A percentile compares a stretch with the other conserved stretches of the same genome.
Evolutionary conservation across 1,139 yeast species (phyloP).

Genomic region (Kazachstania sp.): DNA sequence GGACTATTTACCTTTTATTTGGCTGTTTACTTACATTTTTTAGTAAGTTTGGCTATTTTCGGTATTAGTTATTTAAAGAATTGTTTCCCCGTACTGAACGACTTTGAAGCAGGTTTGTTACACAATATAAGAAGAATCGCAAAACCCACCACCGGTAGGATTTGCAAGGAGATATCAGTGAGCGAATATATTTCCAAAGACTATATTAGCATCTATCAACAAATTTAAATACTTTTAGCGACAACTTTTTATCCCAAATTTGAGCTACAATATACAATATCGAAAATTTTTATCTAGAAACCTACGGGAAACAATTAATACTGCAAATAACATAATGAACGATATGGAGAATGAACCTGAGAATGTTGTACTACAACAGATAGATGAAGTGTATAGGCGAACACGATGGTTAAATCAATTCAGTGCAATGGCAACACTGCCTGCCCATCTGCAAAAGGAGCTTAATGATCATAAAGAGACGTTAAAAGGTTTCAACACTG

Average conservation of each 20-base stretch:
- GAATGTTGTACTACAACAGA: slow-evolving; percentile 8
- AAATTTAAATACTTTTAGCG: too few species aligned
- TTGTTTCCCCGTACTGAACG: not conserved
- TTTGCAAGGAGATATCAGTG: too few species aligned
- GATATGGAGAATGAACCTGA: slow-evolving; percentile 6
- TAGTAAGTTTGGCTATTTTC: not conserved
- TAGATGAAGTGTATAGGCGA: slow-evolving; percentile 20
- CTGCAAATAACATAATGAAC: not conserved
- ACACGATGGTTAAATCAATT: slow-evolving; percentile 29
- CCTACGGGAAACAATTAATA: not conserved
- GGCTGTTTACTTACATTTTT: not conserved
- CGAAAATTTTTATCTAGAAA: not conserved
- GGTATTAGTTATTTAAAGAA: not conserved
- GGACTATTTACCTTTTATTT: not conserved
- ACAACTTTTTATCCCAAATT: too few species aligned
- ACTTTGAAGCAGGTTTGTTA: not conserved
- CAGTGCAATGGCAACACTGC: slow-evolving; percentile 17
- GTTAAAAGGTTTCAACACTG: not conserved
- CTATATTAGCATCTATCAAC: too few species aligned
- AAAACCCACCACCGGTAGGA: too few species aligned
- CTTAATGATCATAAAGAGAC: slow-evolving; percentile 10
- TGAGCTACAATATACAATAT: too few species aligned
- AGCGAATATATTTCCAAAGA: too few species aligned
- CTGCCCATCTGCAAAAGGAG: slow-evolving; percentile 21
- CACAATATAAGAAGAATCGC: not conserved